Conservation (phyloP, 2,329 filamentous ascomycete genomes). For the Phaeosphaeriaceae sp. region DNA sequence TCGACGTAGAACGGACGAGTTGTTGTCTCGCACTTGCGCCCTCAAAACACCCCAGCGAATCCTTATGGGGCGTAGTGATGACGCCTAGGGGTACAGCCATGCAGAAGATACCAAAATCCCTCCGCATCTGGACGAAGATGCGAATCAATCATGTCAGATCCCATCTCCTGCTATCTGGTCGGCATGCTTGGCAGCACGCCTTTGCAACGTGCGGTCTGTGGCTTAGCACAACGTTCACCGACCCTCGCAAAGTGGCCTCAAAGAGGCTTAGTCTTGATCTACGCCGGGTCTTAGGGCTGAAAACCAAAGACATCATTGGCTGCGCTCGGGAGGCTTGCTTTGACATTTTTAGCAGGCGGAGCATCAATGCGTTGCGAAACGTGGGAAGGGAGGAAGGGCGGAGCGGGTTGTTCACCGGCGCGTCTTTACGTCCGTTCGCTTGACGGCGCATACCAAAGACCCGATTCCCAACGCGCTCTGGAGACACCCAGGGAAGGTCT, state of each 20-base stretch:
- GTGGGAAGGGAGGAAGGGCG: background rate
- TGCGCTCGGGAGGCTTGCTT: background rate
- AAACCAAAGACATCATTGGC: background rate
- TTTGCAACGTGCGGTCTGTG: background rate
- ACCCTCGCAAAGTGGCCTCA: conserved; percentile 8
- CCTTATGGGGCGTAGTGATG: conserved; percentile 9
- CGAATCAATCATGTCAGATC: conserved; percentile 11
- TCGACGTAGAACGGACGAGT: conserved; percentile 2
- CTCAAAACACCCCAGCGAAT: background rate
- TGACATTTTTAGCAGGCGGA: background rate
- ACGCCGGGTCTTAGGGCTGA: background rate
- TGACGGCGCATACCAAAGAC: background rate
- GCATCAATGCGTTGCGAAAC: background rate
- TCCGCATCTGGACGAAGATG: conserved; percentile 8
- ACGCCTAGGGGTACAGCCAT: conserved; percentile 8
- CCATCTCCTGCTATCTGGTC: background rate
- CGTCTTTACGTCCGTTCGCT: background rate
- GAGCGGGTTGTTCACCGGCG: background rate
- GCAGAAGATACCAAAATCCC: background rate
- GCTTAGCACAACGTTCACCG: background rate
- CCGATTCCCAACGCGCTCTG: background rate
- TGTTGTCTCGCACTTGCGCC: conserved; percentile 8
- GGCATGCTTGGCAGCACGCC: conserved; percentile 8
- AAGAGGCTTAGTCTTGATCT: conserved; percentile 7
- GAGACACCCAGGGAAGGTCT: background rate